Evolutionary conservation across 129 eudicot species (phyloP), one percentile per base, ranked within the genome.

Genomic region (Glebionis coronaria): DNA sequence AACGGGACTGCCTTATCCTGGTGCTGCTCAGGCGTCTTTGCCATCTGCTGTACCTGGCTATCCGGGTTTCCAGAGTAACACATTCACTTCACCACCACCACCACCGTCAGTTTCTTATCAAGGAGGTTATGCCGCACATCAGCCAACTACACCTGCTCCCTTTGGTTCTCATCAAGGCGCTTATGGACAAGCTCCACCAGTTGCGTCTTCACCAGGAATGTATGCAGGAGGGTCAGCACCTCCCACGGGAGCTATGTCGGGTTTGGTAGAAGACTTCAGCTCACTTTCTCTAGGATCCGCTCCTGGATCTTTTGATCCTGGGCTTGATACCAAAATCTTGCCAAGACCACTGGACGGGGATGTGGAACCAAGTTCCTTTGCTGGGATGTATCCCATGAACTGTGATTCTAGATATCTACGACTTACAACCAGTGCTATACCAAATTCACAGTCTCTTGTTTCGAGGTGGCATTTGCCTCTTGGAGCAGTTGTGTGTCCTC

Each of bases 401-500:
- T 88, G 95, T 51, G 63, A 69, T 72, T 80, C 97, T 49, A 84
- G 95, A 86, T 86, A 67, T 63, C 44, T 93, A 63, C 87, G 99
- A 67, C 88, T 93, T 29, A 89, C 97, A 9, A 93, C 99, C 16
- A 79, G 90, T 73, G 90, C 84, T 58, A 79, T 93, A 62, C 99
- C 99, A 29, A 89, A 77, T 84, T 93, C 99, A 44, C 99, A 93
- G 73, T 93, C 99, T 12, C 68, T 93, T 73, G 90, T 84, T 60
- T 88, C 99, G 28, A 81, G 97, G 83, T 93, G 99, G 99, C 99
- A 93, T 75, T 75, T 93, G 74, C 97, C 97, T 74, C 87, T 93
- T 81, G 99, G 99, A 71, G 97, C 99, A 21, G 99, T 88, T 82
- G 99, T 93, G 49, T 93, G 99, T 76, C 99, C 99, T 51, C 90